Percentiles rank a stretch among this genome's conserved stretches.
phyloP scores from a whole-genome alignment of 2,329 filamentous ascomycete genomes.

The Monilinia vaccinii-corymbosi region DNA sequence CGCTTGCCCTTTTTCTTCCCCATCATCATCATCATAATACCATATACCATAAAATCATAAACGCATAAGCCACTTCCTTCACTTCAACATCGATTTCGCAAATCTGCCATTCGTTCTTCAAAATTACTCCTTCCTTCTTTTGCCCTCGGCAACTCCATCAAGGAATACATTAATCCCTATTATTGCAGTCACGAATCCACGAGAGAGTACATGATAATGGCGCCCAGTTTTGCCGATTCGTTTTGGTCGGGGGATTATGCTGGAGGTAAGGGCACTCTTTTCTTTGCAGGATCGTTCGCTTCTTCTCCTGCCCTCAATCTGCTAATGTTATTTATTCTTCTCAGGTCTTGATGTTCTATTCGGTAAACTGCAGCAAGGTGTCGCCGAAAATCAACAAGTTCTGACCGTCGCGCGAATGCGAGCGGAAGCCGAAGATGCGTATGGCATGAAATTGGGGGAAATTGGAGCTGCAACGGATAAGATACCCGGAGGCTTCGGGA shows the following conservation, averaged over 20 bases:
- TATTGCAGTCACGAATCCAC: conserved; percentile 3
- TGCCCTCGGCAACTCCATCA: neutral
- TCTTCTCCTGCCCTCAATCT: neutral
- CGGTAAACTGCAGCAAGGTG: conserved; percentile 91
- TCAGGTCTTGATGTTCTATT: conserved; percentile 84
- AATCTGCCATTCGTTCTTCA: conserved; percentile 5
- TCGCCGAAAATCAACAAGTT: conserved; percentile 90
- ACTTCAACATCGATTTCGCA: neutral
- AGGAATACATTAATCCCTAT: neutral
- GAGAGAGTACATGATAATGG: conserved; percentile 35
- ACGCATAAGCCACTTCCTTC: too few relatives aligned
- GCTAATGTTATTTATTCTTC: conserved; percentile 10
- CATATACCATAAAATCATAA: too few relatives aligned
- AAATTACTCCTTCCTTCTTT: neutral
- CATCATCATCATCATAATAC: neutral
- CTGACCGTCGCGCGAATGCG: conserved; percentile 86
- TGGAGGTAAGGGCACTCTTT: conserved; percentile 51
- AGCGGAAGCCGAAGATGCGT: conserved; percentile 88
- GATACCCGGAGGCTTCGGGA: conserved; percentile 71
- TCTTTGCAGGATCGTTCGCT: neutral
- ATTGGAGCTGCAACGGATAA: conserved; percentile 78
- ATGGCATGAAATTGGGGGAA: conserved; percentile 69
- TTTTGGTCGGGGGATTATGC: conserved; percentile 99
- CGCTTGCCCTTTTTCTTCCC: neutral
- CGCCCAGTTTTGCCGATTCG: conserved; percentile 87